A percentile compares a stretch with the other conserved stretches of the same genome.
Evolutionary conservation across 148 eudicot species (phyloP).

Genomic region (Fagopyrum esculentum): DNA sequence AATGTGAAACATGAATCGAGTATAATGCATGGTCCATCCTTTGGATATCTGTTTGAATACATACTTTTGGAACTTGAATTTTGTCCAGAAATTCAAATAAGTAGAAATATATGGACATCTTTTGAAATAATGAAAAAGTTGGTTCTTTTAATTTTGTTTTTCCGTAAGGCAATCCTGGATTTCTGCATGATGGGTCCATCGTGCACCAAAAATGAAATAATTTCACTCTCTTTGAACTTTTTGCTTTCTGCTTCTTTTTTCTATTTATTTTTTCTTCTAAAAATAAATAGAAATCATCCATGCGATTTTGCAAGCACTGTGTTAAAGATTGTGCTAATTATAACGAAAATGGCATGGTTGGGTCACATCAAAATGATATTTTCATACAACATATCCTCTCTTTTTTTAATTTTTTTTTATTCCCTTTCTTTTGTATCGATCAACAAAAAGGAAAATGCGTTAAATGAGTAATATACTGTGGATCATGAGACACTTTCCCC

Average conservation of each 20-base stretch:
- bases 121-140: background rate
- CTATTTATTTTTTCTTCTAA: background rate
- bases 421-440: too few relatives aligned
- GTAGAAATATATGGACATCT: background rate
- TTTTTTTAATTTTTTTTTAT: too few relatives aligned
- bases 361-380: constrained; percentile 4
- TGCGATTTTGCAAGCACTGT: background rate
- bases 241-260: background rate
- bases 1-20: too few relatives aligned
- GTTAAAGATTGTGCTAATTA: constrained; percentile 6
- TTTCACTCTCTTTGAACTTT: background rate
- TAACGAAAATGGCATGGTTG: constrained; percentile 14
- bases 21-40: background rate
- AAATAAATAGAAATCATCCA: background rate
- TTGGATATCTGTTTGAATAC: background rate
- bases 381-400: too few relatives aligned
- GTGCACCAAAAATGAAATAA: background rate
- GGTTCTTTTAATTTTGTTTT: background rate
- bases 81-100: too few relatives aligned
- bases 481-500: too few relatives aligned
- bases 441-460: too few relatives aligned
- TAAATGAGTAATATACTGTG: too few relatives aligned
- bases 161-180: background rate
- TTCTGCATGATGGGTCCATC: constrained; percentile 6
- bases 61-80: background rate